Evolutionary conservation across 1,284 basidiomycete species (phyloP), one percentile per base, ranked within the genome.

Genomic region (Athelia psychrophila): DNA sequence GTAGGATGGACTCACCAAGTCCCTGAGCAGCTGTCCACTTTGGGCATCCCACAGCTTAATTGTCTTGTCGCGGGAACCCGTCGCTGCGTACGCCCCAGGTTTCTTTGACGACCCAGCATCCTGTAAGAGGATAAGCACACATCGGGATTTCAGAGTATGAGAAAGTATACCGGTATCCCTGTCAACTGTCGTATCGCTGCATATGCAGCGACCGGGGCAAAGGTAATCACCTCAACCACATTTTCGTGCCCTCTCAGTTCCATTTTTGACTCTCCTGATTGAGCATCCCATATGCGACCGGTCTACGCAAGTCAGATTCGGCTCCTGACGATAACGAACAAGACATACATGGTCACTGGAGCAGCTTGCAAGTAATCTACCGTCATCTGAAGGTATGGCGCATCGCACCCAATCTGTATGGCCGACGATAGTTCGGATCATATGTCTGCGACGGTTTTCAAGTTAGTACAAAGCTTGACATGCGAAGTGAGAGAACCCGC

Each of bases 231-330:
- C 65, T 95, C 92, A 15, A 96, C 83, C 19, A 91, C 88, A 66
- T 95, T 86, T 48, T 94, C 93, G 64, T 96, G 94, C 0, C 92
- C 93, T 51, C 93, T 77, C 61, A 96, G 75, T 60, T 95, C 92
- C 62, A 81, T 75, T 67, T 93, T 94, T 33, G 83, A 83, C 62
- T 92, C 86, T 18, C 90, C 92, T 8, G 80, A 82, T 47, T 83
- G 67, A 0, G 84, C 75, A 60, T 96, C 91, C 82, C 89, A 93
- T 57, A 95, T 76, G 22, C 90, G 79, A 27, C 88, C 84, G 25
- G 91, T 95, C 89, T 95, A 71, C 78, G 62, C 47, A 20, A 36
- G 5, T 49, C 44, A 52, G 19, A 36, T 25, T 32, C 56, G 49
- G 49, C 48, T 40, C 47, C 45, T 38, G 47, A 23, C 22, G 48